Evolutionary conservation across 106 monocot genomes (phyloP).

Genomic region (Amphibolis antarctica): DNA sequence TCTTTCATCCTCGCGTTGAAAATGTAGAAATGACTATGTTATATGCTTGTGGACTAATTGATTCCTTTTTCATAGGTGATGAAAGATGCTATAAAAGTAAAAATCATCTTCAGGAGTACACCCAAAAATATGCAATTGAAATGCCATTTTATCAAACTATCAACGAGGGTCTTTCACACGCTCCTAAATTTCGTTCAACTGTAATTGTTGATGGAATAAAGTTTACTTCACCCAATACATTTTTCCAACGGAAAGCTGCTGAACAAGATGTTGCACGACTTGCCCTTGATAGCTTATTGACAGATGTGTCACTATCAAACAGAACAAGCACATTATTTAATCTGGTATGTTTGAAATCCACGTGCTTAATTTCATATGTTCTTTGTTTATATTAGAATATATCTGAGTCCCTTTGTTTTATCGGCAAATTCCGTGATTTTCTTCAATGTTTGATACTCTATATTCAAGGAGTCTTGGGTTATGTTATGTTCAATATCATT

Average conservation of each 20-base stretch:
- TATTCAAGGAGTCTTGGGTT: no score
- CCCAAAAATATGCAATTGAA: slow-evolving; percentile 16
- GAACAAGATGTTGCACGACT: slow-evolving; percentile 49
- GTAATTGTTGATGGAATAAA: slow-evolving; percentile 27
- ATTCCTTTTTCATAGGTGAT: background rate
- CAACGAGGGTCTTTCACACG: slow-evolving; percentile 32
- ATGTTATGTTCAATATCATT: no score
- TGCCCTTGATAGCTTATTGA: slow-evolving; percentile 30
- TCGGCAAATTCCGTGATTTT: no score
- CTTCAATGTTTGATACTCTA: no score
- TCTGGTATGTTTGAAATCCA: slow-evolving; percentile 11
- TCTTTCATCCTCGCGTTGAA: no score
- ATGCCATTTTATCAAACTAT: slow-evolving; percentile 35
- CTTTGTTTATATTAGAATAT: background rate
- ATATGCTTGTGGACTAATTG: background rate
- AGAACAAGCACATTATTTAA: slow-evolving; percentile 13
- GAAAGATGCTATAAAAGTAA: slow-evolving; percentile 19
- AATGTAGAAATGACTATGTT: no score
- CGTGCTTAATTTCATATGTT: background rate
- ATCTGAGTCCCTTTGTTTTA: no score
- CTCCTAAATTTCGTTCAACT: slow-evolving; percentile 30
- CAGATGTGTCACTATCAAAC: slow-evolving; percentile 1
- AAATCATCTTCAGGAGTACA: slow-evolving; percentile 35
- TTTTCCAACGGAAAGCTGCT: slow-evolving; percentile 32
- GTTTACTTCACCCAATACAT: slow-evolving; percentile 23